These are phyloP conservation scores for Candida albicans DNA, from an alignment of 1,139 yeast genomes.

Conservation along the genomic window DNA sequence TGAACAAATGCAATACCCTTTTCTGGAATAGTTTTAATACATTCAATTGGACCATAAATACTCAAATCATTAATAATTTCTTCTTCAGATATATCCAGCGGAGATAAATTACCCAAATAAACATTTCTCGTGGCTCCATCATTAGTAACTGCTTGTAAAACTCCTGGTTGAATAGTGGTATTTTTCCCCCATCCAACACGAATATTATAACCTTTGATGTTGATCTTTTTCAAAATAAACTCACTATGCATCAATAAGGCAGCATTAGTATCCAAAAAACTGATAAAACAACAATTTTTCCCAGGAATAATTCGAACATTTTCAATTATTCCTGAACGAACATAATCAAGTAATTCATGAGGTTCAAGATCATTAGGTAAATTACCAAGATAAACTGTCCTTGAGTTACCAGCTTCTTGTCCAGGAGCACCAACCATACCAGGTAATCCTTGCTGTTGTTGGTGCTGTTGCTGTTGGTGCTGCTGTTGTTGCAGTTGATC, in stretches of 20 bases:
- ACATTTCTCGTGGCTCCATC: conserved; percentile 93
- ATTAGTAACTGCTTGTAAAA: conserved; percentile 70
- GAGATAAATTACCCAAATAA: conserved; percentile 71
- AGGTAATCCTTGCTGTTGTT: not conserved
- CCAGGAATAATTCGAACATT: conserved; percentile 57
- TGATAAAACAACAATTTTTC: conserved; percentile 61
- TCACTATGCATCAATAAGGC: conserved; percentile 63
- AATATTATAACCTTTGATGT: conserved; percentile 57
- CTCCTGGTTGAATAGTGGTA: conserved; percentile 64
- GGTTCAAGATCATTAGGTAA: conserved; percentile 81
- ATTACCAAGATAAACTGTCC: conserved; percentile 90
- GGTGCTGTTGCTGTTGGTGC: conserved; percentile 5
- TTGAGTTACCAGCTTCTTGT: conserved; percentile 16
- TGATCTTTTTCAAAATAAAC: conserved; percentile 56
- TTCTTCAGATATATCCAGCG: conserved; percentile 42
- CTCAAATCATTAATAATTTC: conserved; percentile 53
- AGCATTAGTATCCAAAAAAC: conserved; percentile 61
- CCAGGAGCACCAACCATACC: not conserved
- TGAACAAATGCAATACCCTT: conserved; percentile 64
- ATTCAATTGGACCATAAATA: conserved; percentile 55
- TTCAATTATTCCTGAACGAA: conserved; percentile 88
- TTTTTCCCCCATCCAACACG: conserved; percentile 73
- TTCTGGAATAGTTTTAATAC: conserved; percentile 56
- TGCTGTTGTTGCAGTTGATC: conserved; percentile 3
- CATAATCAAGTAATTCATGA: conserved; percentile 82